Evolutionary conservation across 805 yeast species (phyloP).

Genomic region (Kluyveromyces lactis): DNA sequence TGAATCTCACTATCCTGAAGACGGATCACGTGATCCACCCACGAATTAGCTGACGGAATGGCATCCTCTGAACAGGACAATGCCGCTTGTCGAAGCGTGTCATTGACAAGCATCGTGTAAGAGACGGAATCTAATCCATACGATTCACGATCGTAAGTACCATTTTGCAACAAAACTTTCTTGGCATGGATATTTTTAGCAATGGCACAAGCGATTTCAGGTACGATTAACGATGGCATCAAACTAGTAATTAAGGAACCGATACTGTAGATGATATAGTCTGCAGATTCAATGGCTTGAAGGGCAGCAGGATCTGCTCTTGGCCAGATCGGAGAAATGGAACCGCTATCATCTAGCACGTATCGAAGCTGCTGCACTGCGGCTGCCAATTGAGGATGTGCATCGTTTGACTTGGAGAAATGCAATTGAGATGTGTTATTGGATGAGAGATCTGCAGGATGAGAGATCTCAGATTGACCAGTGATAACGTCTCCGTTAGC

Average conservation of each 20-base stretch:
- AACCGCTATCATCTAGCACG: neutral
- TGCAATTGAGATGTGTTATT: constrained; percentile 54
- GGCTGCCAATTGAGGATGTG: neutral
- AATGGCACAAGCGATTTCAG: constrained; percentile 65
- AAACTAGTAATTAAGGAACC: constrained; percentile 88
- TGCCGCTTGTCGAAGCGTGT: neutral
- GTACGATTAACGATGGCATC: constrained; percentile 65
- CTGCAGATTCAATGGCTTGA: constrained; percentile 39
- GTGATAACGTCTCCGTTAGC: constrained; percentile 64
- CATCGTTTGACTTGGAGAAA: constrained; percentile 40
- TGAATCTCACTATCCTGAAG: neutral
- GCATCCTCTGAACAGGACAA: neutral
- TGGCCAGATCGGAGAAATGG: constrained; percentile 43
- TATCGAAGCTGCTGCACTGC: neutral
- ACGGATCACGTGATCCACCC: neutral
- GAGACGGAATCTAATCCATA: constrained; percentile 52
- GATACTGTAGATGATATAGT: constrained; percentile 63
- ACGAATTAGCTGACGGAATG: too few relatives aligned
- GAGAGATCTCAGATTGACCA: constrained; percentile 92
- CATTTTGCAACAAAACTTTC: constrained; percentile 64
- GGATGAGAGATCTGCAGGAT: constrained; percentile 41
- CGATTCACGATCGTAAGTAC: constrained; percentile 74
- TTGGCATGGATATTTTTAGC: constrained; percentile 20
- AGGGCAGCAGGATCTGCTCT: constrained; percentile 56
- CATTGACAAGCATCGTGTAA: constrained; percentile 42